Evolutionary conservation across 2,329 filamentous ascomycete species (phyloP).

Genomic region (Aschersonia sp.): DNA sequence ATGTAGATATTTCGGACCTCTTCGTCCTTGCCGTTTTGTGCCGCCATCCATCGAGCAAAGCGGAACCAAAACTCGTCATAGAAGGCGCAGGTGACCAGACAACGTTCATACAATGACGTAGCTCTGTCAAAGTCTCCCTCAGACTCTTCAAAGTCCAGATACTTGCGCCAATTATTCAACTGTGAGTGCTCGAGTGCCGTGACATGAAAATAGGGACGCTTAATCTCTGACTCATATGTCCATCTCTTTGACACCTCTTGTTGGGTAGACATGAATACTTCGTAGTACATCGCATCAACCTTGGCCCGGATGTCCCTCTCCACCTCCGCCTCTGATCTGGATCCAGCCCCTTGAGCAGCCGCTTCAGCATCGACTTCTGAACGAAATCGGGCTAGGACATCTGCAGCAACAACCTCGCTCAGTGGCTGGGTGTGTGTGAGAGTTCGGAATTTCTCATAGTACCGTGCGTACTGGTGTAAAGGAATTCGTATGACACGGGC

Average conservation of each 20-base stretch:
- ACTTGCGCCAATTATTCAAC: slow-evolving; percentile 84
- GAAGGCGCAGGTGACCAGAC: slow-evolving; percentile 79
- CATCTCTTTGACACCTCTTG: slow-evolving; percentile 82
- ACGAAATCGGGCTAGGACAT: slow-evolving; percentile 53
- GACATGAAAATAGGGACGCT: slow-evolving; percentile 92
- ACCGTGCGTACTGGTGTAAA: slow-evolving; percentile 89
- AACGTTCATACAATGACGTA: slow-evolving; percentile 84
- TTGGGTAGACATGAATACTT: slow-evolving; percentile 69
- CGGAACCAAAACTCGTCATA: slow-evolving; percentile 98
- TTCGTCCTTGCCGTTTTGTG: slow-evolving; percentile 67
- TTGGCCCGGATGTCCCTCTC: slow-evolving; percentile 71
- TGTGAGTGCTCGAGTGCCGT: slow-evolving; percentile 81
- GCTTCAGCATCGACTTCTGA: slow-evolving; percentile 57
- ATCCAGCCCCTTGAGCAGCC: slow-evolving; percentile 30
- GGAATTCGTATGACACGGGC: slow-evolving; percentile 75
- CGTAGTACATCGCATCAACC: slow-evolving; percentile 67
- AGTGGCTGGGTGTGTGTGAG: slow-evolving; percentile 61
- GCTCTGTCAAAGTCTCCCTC: slow-evolving; percentile 64
- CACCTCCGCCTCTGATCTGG: slow-evolving; percentile 59
- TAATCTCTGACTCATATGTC: slow-evolving; percentile 90
- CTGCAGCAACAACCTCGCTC: slow-evolving; percentile 53
- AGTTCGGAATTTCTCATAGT: slow-evolving; percentile 80
- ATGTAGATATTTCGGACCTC: slow-evolving; percentile 88
- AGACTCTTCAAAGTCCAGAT: slow-evolving; percentile 86
- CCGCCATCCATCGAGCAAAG: slow-evolving; percentile 89